Percentiles rank a stretch among this genome's conserved stretches.
Conservation (phyloP, 805 yeast species). For the Metschnikowia colocasiae region DNA sequence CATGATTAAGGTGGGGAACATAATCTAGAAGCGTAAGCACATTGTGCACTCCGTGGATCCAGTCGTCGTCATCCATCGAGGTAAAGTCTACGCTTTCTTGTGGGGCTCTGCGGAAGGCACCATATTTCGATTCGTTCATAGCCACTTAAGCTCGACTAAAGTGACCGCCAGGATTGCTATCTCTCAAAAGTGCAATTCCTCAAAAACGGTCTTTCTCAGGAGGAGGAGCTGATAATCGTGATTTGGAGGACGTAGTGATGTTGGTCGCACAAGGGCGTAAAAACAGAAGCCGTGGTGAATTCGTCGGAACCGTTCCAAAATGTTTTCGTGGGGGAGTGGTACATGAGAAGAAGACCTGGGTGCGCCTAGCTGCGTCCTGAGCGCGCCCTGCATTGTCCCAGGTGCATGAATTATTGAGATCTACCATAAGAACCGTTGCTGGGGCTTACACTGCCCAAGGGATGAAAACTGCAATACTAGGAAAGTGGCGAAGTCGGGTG, state of each 20-base stretch:
- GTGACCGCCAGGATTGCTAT: not conserved
- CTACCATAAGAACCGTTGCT: not conserved
- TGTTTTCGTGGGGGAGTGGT: not conserved
- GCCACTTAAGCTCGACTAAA: not conserved
- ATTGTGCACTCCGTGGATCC: conserved; percentile 22
- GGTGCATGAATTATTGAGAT: not conserved
- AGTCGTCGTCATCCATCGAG: conserved; percentile 4
- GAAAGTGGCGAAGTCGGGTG: not conserved
- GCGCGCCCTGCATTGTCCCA: conserved; percentile 1
- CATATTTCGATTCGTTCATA: conserved; percentile 4
- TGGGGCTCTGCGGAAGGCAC: conserved; percentile 5
- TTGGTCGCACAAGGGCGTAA: not conserved
- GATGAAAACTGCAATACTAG: not conserved
- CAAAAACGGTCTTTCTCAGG: not conserved
- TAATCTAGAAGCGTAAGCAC: conserved; percentile 12
- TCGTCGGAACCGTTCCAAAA: no score
- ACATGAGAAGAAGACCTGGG: not conserved
- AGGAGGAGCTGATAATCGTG: not conserved
- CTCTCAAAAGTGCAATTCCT: not conserved
- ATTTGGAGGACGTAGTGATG: not conserved
- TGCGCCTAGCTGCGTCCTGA: conserved; percentile 1
- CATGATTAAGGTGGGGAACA: not conserved
- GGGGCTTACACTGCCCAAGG: not conserved
- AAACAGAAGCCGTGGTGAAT: not conserved
- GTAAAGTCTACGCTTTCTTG: conserved; percentile 9